Evolutionary conservation across 2,329 filamentous ascomycete genomes (phyloP).

Genomic region (Amesomyces nigricolor): DNA sequence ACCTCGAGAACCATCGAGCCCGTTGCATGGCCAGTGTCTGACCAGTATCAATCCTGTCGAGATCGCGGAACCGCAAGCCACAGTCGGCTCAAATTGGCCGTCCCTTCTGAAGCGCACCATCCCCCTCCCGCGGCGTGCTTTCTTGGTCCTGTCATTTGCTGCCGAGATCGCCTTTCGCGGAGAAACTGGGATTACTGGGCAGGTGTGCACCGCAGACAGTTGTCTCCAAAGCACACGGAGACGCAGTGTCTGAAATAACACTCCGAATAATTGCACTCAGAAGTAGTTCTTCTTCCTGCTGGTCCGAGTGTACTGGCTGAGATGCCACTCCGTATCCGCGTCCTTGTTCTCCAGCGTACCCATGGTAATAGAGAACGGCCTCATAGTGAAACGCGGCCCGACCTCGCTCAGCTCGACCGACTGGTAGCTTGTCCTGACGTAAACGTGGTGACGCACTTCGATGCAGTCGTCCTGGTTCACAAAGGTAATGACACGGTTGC

Average conservation of each 20-base stretch:
- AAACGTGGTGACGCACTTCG: conserved; percentile 84
- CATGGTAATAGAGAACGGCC: conserved; percentile 84
- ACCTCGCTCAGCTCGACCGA: conserved; percentile 86
- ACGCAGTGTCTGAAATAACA: not conserved
- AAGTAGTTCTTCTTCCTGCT: conserved; percentile 94
- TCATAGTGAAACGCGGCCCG: conserved; percentile 95
- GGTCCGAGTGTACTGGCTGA: conserved; percentile 92
- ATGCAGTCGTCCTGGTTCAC: conserved; percentile 92
- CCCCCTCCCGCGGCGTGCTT: too few relatives aligned
- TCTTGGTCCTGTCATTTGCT: too few relatives aligned
- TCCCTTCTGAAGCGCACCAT: too few relatives aligned
- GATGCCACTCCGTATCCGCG: conserved; percentile 92
- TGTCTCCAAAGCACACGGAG: too few relatives aligned
- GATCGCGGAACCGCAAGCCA: too few relatives aligned
- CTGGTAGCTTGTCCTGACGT: conserved; percentile 86
- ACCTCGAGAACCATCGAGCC: too few relatives aligned
- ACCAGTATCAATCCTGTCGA: too few relatives aligned
- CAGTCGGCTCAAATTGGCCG: too few relatives aligned
- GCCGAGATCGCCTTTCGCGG: too few relatives aligned
- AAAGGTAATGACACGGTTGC: conserved; percentile 85
- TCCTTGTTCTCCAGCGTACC: conserved; percentile 92
- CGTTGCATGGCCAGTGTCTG: too few relatives aligned
- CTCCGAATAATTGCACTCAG: conserved; percentile 37
- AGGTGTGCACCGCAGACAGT: too few relatives aligned
- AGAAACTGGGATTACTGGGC: too few relatives aligned